Percentiles rank a stretch among this genome's conserved stretches.
Evolutionary conservation across 177 flowering plant species (phyloP).

Genomic region (Vitis hybrid): DNA sequence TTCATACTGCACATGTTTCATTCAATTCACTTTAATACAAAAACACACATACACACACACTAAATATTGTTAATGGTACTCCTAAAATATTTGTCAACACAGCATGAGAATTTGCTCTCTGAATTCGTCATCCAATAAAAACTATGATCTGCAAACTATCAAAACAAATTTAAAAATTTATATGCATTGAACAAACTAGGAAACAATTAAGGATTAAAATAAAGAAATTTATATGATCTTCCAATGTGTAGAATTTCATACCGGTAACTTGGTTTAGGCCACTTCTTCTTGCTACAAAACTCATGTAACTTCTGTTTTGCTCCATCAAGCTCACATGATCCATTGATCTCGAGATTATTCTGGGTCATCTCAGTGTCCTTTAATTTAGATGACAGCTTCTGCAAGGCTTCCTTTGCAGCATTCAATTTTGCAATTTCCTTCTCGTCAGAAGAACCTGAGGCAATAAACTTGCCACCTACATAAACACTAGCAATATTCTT

Average conservation of each 20-base stretch:
- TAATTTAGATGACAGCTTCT: conserved; percentile 20
- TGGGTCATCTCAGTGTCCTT: conserved; percentile 1
- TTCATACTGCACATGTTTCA: no score
- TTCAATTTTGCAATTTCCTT: conserved; percentile 63
- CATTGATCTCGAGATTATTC: conserved; percentile 12
- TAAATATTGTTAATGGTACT: no score
- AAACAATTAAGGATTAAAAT: neutral
- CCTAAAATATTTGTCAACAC: no score
- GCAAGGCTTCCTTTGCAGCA: conserved; percentile 66
- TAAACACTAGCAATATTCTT: conserved; percentile 43
- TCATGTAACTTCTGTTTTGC: conserved; percentile 73
- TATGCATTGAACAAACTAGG: no score
- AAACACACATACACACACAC: no score
- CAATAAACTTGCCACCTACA: conserved; percentile 56
- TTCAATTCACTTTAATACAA: no score
- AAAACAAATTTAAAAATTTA: neutral
- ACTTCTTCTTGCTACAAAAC: conserved; percentile 59
- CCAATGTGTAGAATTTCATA: conserved; percentile 16
- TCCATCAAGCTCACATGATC: conserved; percentile 38
- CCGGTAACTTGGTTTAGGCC: conserved; percentile 68
- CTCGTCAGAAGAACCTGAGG: conserved; percentile 49
- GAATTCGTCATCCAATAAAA: no score
- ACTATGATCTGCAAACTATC: neutral
- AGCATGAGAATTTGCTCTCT: no score
- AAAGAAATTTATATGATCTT: neutral